Base-by-base conservation (phyloP, 2,329 filamentous ascomycete species). In the Plenodomus lindquistii region DNA sequence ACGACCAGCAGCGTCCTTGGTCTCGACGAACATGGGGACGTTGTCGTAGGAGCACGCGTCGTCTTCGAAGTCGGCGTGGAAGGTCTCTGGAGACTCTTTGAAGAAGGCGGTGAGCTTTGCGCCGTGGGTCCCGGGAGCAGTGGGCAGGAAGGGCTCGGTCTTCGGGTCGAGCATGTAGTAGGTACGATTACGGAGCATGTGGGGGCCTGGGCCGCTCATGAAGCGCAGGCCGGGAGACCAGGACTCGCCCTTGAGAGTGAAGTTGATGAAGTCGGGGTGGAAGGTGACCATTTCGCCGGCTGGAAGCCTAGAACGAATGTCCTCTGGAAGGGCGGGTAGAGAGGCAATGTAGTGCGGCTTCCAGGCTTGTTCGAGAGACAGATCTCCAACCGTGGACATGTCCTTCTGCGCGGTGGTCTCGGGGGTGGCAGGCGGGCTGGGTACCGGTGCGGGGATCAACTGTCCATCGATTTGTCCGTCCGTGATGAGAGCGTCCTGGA, bases 21-120 rank as follows among this genome's bases (percentile, higher is more conserved):
- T 40, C 48, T 60, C 46, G 18, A 77, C 57, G 59, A 79, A 79
- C 40, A 79, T 61, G 0, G 77, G 76, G 0, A 73, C 69, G 20
- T 74, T 54, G n/a, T 62, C 48, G 49, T 73, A 74, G 3, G 70
- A 65, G 22, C 46, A 50, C 6, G 64, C 57, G 2, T 54, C 46
- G 7, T 57, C 63, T 1, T 48, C 51, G 8, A 62, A 41, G 11
- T 67, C 55, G 15, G 50, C 54, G 17, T 64, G 65, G 4, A 52
- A 44, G 9, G 72, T 69, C n/a, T 65, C 59, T 0, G 63, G 59
- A 3, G 67, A 63, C 7, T 62, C 52, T 55, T 77, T 77, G 70
- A 76, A 76, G 66, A 79, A 75, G 0, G 75, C 69, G 1, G 72
- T 75, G 8, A 79, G 59, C 50, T 78, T 79, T 4, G 76, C 76